Evolutionary conservation across 2,329 filamentous ascomycete genomes (phyloP).

Genomic region (Cladobotryum protrusum): DNA sequence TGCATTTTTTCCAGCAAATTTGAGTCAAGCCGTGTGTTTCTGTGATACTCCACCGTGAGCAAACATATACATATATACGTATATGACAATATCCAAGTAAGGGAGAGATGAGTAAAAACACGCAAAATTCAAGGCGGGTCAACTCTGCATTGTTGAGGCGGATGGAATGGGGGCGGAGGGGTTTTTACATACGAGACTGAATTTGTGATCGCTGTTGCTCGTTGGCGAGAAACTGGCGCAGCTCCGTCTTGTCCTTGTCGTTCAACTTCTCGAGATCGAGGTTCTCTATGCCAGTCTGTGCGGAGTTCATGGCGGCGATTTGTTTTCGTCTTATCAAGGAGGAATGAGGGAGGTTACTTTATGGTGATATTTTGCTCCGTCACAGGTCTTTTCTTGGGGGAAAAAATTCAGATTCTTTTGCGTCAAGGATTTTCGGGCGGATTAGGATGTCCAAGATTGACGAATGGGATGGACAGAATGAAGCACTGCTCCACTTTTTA

Average conservation of each 20-base stretch:
- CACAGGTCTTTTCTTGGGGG: no score
- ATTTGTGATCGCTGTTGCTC: conserved; percentile 78
- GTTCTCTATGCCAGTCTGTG: conserved; percentile 37
- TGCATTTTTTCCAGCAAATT: conserved; percentile 92
- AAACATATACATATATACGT: no score
- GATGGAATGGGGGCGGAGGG: neutral
- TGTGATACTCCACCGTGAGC: conserved; percentile 21
- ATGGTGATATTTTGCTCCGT: neutral
- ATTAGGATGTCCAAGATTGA: neutral
- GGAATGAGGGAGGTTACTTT: neutral
- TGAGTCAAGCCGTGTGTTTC: conserved; percentile 56
- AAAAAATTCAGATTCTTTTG: neutral
- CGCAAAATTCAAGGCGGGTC: neutral
- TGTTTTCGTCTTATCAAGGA: neutral
- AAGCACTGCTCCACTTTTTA: neutral
- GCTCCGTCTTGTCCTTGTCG: conserved; percentile 76
- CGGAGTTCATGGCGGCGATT: conserved; percentile 27
- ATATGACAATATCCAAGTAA: neutral
- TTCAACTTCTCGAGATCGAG: conserved; percentile 69
- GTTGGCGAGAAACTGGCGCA: conserved; percentile 78
- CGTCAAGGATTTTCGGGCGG: neutral
- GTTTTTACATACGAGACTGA: conserved; percentile 47
- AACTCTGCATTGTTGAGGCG: neutral
- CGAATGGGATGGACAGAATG: neutral
- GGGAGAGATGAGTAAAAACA: neutral